A percentile compares a stretch with the other conserved stretches of the same genome.
Evolutionary conservation across 2,329 filamentous ascomycete genomes (phyloP).

Genomic region (Leptographium galeiforme): DNA sequence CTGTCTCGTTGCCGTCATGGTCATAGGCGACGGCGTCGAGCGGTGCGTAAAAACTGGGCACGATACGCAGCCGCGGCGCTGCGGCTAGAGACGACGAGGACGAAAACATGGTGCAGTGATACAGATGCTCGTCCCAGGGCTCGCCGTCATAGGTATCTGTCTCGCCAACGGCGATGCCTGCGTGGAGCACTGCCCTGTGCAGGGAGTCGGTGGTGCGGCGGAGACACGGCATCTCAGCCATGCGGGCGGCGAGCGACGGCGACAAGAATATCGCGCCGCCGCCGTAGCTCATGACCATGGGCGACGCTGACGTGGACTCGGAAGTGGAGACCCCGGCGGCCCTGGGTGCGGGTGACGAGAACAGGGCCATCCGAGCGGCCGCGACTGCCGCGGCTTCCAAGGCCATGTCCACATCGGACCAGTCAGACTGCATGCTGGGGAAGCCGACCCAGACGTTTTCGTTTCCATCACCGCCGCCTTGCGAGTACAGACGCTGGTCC

Average conservation of each 20-base stretch:
- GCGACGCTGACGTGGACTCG: background rate
- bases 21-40: constrained; percentile 19
- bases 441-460: constrained; percentile 27
- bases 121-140: constrained; percentile 28
- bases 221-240: constrained; percentile 25
- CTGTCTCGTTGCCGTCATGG: constrained; percentile 12
- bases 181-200: background rate
- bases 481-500: background rate
- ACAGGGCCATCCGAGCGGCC: background rate
- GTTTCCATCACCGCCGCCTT: constrained; percentile 12
- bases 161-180: constrained; percentile 1
- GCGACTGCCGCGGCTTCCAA: background rate
- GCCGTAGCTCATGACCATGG: constrained; percentile 25
- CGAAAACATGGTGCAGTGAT: constrained; percentile 22
- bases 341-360: background rate
- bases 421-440: constrained; percentile 29
- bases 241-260: constrained; percentile 17
- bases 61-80: constrained; percentile 22
- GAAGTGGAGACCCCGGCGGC: background rate
- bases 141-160: constrained; percentile 9
- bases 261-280: constrained; percentile 32
- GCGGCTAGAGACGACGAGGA: constrained; percentile 14
- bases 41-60: constrained; percentile 30
- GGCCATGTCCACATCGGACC: constrained; percentile 20
- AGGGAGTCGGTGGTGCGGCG: constrained; percentile 5